Conservation (phyloP, 257 asterid species). For the Oldenlandia corymbosa region DNA sequence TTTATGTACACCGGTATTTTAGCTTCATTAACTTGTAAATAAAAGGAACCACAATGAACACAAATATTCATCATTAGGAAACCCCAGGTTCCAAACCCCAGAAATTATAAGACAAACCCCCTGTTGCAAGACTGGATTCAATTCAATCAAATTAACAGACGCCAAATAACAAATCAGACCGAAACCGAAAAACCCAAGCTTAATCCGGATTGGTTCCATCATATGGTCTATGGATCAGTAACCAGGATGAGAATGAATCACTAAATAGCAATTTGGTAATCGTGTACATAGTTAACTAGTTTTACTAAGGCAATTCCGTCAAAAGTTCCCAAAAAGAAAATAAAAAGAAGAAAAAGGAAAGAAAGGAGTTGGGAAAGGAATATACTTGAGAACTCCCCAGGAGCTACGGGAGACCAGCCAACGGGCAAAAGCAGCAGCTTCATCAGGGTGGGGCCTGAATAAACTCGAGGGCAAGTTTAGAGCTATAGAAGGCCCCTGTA, state of each 20-base stretch:
- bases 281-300: no score
- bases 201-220: no score
- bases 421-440: slow-evolving; percentile 69
- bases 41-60: no score
- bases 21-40: no score
- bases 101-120: neutral
- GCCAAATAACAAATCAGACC: neutral
- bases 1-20: neutral
- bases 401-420: slow-evolving; percentile 82
- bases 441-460: slow-evolving; percentile 52
- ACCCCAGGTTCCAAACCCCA: neutral
- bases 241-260: no score
- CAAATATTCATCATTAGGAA: neutral
- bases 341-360: neutral
- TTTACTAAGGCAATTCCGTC: no score
- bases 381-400: slow-evolving; percentile 83
- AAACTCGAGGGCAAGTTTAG: slow-evolving; percentile 20
- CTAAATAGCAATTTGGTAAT: neutral
- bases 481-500: slow-evolving; percentile 42
- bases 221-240: no score
- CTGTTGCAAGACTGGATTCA: neutral
- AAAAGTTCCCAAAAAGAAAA: no score
- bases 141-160: neutral
- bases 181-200: no score
- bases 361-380: neutral